Percentiles rank a stretch among this genome's conserved stretches.
Conservation (phyloP, 257 asterid genomes). For the Solanum paucissectum region DNA sequence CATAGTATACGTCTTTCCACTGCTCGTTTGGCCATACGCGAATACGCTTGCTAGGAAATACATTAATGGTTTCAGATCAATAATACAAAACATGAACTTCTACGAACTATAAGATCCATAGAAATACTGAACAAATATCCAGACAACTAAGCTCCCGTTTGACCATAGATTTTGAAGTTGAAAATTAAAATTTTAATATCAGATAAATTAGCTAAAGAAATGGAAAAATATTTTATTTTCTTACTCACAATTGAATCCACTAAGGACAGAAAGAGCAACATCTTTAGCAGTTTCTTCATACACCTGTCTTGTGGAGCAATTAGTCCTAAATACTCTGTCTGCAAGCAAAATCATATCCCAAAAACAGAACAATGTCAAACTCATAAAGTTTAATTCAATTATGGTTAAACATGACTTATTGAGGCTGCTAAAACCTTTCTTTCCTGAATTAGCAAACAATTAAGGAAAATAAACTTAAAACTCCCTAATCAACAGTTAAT, state of each 20-base stretch:
- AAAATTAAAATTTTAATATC: not conserved
- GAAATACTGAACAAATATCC: not conserved
- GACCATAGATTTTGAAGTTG: not conserved
- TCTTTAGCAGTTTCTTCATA: conserved; percentile 86
- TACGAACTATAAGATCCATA: not conserved
- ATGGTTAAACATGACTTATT: not conserved
- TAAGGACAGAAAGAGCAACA: conserved; percentile 75
- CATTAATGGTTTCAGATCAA: conserved; percentile 2
- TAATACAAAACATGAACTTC: not conserved
- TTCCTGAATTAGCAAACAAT: not conserved
- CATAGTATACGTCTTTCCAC: conserved; percentile 97
- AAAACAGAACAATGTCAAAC: not conserved
- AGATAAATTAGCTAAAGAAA: not conserved
- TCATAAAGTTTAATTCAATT: not conserved
- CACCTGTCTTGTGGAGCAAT: conserved; percentile 73
- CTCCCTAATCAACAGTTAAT: not conserved
- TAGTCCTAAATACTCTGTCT: conserved; percentile 78
- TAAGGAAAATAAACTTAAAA: not conserved
- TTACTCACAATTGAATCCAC: conserved; percentile 78
- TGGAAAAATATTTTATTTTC: not conserved
- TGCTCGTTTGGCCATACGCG: conserved; percentile 97
- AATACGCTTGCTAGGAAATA: conserved; percentile 67
- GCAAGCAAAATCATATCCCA: not conserved
- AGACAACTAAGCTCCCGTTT: not conserved
- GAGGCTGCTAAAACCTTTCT: not conserved